Percentiles rank a stretch among this genome's conserved stretches.
These are phyloP conservation scores for Cladosporium sp. DNA, from an alignment of 2,329 filamentous ascomycete genomes.

Conservation along the genomic window DNA sequence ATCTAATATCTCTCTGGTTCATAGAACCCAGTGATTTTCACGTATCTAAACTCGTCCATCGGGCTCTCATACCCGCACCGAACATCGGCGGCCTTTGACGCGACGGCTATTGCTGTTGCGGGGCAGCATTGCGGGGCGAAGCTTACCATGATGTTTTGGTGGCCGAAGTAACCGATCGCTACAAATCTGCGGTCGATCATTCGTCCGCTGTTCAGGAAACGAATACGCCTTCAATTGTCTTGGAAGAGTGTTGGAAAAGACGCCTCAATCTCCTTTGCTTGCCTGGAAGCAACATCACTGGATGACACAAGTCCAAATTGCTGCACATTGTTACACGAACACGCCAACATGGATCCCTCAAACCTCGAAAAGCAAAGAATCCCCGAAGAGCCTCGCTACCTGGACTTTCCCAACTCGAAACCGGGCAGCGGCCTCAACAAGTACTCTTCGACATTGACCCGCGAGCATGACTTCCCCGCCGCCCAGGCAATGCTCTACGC, in stretches of 20 bases:
- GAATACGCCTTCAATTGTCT: not conserved
- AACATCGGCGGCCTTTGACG: constrained; percentile 8
- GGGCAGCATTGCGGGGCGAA: constrained; percentile 6
- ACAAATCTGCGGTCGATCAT: constrained; percentile 10
- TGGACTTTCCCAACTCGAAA: constrained; percentile 52
- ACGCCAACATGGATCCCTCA: constrained; percentile 29
- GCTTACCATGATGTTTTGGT: constrained; percentile 3
- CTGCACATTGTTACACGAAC: not conserved
- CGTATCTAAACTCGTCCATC: not conserved
- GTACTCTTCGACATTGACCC: constrained; percentile 77
- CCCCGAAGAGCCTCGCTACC: constrained; percentile 45
- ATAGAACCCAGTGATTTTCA: too few relatives aligned
- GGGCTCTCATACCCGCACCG: not conserved
- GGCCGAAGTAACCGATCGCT: constrained; percentile 3
- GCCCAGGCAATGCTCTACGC: constrained; percentile 96
- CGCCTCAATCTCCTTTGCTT: too few relatives aligned
- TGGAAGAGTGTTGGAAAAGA: too few relatives aligned
- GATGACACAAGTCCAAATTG: not conserved
- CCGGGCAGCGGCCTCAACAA: constrained; percentile 64
- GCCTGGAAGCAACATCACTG: too few relatives aligned
- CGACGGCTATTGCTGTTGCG: constrained; percentile 5
- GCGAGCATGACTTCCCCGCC: constrained; percentile 82
- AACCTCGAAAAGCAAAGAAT: constrained; percentile 32
- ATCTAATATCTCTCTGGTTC: too few relatives aligned
- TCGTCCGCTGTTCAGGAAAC: constrained; percentile 1